Evolutionary conservation across 2,329 filamentous ascomycete genomes (phyloP), one percentile per base, ranked within the genome.

Genomic region (Pestalotiopsis sp.): DNA sequence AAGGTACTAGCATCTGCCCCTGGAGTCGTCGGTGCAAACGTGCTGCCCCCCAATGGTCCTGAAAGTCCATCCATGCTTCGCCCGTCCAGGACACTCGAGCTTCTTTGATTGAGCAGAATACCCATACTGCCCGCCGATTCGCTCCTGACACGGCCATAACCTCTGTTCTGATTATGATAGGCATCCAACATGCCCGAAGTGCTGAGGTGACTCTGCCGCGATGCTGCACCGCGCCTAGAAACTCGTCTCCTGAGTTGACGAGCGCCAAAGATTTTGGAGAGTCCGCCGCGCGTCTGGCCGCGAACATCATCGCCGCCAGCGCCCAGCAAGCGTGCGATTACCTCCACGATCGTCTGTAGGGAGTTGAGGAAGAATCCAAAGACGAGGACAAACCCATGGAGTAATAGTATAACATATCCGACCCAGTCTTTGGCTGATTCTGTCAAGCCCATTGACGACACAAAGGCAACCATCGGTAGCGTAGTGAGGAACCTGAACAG

Each of bases 301-400:
- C 86, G 87, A 52, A 86, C 84, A 72, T 92, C 89, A 73, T 95
- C 92, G 25, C 91, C 92, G 63, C 94, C 96, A 39, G 93, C 95
- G 49, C 95, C 95, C 31, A 92, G 87, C 75, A 96, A 85, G 66
- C 95, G 89, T 31, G 95, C 94, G 64, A 91, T 84, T 9, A 99
- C 94, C 79, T 99, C 96, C 55, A 98, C 88, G 57, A 97, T 86
- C 0, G 95, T 98, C 78, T 97, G 94, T 6, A 97, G 79, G 1
- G 96, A 92, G 77, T 97, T 97, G 66, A 99, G 84, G 78, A 98
- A 93, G 82, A 98, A 99, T 1, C 94, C 95, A 74, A 98, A 93
- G 3, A 97, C 86, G 25, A 99, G 82, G 0, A 97, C 93, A 70
- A 91, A 87, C 3, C 89, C 95, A 77, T 99, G 96, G 45, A 98